Evolutionary conservation across 2,329 filamentous ascomycete genomes (phyloP).

Genomic region (Dothiorella sarmentorum): DNA sequence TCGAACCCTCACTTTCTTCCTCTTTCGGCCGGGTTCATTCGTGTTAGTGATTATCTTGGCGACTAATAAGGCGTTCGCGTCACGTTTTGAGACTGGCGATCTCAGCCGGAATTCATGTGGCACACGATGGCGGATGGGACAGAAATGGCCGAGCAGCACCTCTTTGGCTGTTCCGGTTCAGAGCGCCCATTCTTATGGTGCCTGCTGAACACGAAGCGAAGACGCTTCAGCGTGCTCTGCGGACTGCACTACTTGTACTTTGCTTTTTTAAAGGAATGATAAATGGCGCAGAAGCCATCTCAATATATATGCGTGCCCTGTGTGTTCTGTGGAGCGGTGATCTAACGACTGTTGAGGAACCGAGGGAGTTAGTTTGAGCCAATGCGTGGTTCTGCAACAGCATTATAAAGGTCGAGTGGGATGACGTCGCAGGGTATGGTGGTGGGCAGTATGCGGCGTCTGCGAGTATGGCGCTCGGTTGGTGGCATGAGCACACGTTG

Average conservation of each 20-base stretch:
- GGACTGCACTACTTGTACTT: constrained; percentile 1
- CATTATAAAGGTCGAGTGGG: too few species aligned
- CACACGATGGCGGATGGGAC: neutral
- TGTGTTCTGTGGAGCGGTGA: neutral
- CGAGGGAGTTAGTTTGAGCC: too few species aligned
- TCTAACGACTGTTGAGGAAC: too few species aligned
- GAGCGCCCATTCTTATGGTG: neutral
- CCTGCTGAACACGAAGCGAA: neutral
- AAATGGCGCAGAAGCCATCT: constrained; percentile 5
- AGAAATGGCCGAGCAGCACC: neutral
- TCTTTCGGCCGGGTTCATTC: constrained; percentile 4
- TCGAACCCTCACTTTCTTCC: neutral
- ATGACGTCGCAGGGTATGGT: neutral
- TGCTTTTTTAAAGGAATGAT: constrained; percentile 16
- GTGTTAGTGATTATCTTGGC: constrained; percentile 13
- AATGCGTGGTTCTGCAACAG: too few species aligned
- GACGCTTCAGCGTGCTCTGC: neutral
- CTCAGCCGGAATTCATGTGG: constrained; percentile 11
- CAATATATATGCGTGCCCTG: neutral
- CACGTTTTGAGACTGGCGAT: constrained; percentile 13
- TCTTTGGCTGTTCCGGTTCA: neutral
- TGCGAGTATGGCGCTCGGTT: too few species aligned
- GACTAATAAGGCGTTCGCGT: constrained; percentile 16
- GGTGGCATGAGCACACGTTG: too few species aligned
- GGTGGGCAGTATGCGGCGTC: too few species aligned